Conservation (phyloP, 2,329 filamentous ascomycete species). For the Trichoderma cornu-damae region DNA sequence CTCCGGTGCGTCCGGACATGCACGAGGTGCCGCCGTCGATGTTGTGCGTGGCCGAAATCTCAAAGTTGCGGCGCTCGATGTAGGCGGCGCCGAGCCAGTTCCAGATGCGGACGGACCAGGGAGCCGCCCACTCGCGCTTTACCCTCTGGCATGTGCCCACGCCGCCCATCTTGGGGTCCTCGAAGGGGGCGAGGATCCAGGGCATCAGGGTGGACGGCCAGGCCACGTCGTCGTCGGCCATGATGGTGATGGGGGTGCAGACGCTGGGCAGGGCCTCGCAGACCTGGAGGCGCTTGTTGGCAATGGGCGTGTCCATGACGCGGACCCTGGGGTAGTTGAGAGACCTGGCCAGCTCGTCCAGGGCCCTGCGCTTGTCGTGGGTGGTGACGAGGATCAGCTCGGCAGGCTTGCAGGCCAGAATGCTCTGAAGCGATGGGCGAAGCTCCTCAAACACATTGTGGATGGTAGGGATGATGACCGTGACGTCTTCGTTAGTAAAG, state of each 20-base stretch:
- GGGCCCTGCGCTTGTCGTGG: slow-evolving; percentile 65
- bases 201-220: slow-evolving; percentile 82
- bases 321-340: slow-evolving; percentile 58
- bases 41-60: slow-evolving; percentile 91
- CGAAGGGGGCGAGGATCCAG: slow-evolving; percentile 91
- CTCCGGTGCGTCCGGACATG: slow-evolving; percentile 89
- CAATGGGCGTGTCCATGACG: slow-evolving; percentile 72
- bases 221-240: slow-evolving; percentile 93
- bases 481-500: slow-evolving; percentile 77
- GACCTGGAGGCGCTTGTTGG: slow-evolving; percentile 93
- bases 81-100: slow-evolving; percentile 90
- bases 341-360: slow-evolving; percentile 61
- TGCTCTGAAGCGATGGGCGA: slow-evolving; percentile 72
- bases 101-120: slow-evolving; percentile 61
- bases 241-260: slow-evolving; percentile 75
- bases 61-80: slow-evolving; percentile 90
- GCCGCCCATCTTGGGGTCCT: slow-evolving; percentile 75
- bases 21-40: slow-evolving; percentile 95
- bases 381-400: slow-evolving; percentile 85
- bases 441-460: slow-evolving; percentile 82
- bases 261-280: slow-evolving; percentile 86
- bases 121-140: slow-evolving; percentile 59
- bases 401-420: slow-evolving; percentile 62
- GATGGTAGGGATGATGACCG: slow-evolving; percentile 89
- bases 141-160: slow-evolving; percentile 90